These are phyloP conservation scores for Podaxis rugospora DNA, from an alignment of 768 basidiomycete genomes.

Conservation along the genomic window DNA sequence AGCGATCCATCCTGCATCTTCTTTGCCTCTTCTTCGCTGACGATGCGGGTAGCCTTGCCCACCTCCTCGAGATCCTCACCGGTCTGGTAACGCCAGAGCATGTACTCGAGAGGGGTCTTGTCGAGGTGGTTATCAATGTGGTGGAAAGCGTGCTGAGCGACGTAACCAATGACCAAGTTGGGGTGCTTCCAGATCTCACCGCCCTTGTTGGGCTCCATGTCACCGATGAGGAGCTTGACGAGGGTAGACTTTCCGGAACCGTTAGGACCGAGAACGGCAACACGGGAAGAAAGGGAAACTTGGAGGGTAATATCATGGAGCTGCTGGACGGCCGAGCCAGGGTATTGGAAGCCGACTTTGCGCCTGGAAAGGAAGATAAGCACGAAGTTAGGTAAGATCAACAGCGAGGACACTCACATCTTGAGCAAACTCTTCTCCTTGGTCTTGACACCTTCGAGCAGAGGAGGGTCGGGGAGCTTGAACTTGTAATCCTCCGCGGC, in stretches of 20 bases:
- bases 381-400: background rate
- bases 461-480: constrained; percentile 95
- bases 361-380: constrained; percentile 35
- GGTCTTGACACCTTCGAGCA: constrained; percentile 99
- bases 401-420: constrained; percentile 47
- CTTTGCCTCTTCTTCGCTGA: constrained; percentile 81
- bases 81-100: constrained; percentile 99
- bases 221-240: constrained; percentile 95
- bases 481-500: constrained; percentile 97
- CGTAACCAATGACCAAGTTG: constrained; percentile 98
- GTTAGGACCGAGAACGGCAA: constrained; percentile 97
- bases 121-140: constrained; percentile 98
- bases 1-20: constrained; percentile 96
- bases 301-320: constrained; percentile 93
- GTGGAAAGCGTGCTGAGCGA: constrained; percentile 99
- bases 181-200: constrained; percentile 99
- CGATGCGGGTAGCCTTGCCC: constrained; percentile 84
- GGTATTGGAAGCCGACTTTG: constrained; percentile 96
- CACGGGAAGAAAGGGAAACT: constrained; percentile 97
- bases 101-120: constrained; percentile 98
- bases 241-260: constrained; percentile 98
- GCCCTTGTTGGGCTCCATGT: constrained; percentile 93
- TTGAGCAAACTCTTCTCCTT: constrained; percentile 97
- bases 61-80: constrained; percentile 98
- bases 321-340: constrained; percentile 79